Evolutionary conservation across 371 early-diverging fungal species (phyloP).

Genomic region (Parasitella parasitica): DNA sequence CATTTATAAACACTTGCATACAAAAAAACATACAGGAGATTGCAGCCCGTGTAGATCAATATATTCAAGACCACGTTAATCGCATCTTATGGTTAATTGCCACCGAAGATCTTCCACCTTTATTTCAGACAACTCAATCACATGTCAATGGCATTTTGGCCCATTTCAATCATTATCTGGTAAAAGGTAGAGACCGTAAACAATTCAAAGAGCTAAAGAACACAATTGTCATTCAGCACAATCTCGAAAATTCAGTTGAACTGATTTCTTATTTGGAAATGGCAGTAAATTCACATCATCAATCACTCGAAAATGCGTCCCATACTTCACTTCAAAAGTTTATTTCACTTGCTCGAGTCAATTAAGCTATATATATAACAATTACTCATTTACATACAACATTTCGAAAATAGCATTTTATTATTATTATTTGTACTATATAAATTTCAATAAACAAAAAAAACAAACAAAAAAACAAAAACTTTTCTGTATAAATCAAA

Average conservation of each 20-base stretch:
- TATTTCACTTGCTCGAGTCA: constrained; percentile 1
- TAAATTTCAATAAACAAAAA: no score
- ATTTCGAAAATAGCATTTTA: no score
- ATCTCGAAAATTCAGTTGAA: background rate
- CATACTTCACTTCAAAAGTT: constrained; percentile 1
- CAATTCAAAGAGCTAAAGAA: background rate
- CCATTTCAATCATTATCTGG: constrained; percentile 16
- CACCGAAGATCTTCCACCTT: constrained; percentile 12
- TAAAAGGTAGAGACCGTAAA: background rate
- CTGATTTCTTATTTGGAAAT: background rate
- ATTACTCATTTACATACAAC: background rate
- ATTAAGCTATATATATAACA: constrained; percentile 2
- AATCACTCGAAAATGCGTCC: background rate
- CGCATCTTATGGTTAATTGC: constrained; percentile 3
- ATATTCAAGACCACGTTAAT: constrained; percentile 11
- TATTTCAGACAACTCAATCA: constrained; percentile 11
- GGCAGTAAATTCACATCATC: background rate
- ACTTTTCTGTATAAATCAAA: no score
- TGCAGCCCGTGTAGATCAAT: constrained; percentile 9
- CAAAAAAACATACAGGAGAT: constrained; percentile 3
- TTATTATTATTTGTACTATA: no score
- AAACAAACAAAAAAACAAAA: no score
- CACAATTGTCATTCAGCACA: background rate
- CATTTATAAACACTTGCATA: constrained; percentile 1
- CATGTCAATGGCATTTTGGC: constrained; percentile 21